These are phyloP conservation scores for Camellia oleifera DNA, from an alignment of 179 eudicot species.

Conservation along the genomic window DNA sequence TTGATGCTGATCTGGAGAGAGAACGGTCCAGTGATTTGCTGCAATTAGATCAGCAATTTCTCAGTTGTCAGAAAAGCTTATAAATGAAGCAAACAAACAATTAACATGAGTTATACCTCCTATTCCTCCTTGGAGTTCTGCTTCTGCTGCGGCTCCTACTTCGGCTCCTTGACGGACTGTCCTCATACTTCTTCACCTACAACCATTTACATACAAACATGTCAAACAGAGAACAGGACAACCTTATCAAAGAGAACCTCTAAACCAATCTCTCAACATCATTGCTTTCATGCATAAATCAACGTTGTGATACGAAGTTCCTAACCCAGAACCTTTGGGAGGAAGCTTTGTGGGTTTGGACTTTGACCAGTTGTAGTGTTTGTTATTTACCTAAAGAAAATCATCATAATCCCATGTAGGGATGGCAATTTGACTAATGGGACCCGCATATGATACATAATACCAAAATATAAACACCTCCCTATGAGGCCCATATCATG, in stretches of 20 bases:
- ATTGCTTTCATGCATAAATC: constrained; percentile 1
- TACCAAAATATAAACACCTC: not conserved
- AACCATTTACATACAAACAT: not conserved
- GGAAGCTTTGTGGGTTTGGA: not conserved
- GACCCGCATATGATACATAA: not conserved
- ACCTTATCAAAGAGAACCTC: not conserved
- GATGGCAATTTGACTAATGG: not conserved
- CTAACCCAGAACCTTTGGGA: not conserved
- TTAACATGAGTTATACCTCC: constrained; percentile 40
- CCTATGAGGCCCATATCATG: no score
- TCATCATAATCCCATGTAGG: not conserved
- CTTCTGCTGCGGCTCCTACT: constrained; percentile 77
- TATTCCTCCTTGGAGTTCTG: constrained; percentile 59
- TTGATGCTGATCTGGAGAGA: constrained; percentile 71
- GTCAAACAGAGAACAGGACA: not conserved
- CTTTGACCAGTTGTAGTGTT: not conserved
- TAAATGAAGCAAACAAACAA: not conserved
- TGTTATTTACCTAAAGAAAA: not conserved
- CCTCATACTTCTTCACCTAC: constrained; percentile 53
- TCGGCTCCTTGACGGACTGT: constrained; percentile 67
- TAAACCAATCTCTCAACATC: not conserved
- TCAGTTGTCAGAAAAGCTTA: constrained; percentile 7
- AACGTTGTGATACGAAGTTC: not conserved
- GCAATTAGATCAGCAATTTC: constrained; percentile 21
- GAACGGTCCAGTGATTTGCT: constrained; percentile 74